Conservation (phyloP, 306 rosid species). For the Neltuma alba region DNA sequence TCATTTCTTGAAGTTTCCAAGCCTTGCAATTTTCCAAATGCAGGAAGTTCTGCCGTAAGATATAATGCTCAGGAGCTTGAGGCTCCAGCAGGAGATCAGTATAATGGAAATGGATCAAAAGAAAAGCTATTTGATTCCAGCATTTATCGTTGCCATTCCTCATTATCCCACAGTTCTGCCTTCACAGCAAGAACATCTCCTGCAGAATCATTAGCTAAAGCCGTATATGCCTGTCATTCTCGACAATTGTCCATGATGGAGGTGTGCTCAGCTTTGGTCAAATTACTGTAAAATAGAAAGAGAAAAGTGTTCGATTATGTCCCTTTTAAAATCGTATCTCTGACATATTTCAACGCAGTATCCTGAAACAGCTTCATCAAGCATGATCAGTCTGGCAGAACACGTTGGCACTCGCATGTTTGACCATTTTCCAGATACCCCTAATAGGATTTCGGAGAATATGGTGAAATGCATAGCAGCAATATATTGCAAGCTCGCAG, state of each 20-base stretch:
- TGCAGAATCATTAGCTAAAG: slow-evolving; percentile 51
- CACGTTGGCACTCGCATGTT: slow-evolving; percentile 76
- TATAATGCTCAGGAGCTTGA: slow-evolving; percentile 44
- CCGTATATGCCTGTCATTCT: slow-evolving; percentile 72
- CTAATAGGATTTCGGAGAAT: slow-evolving; percentile 84
- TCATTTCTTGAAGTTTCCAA: slow-evolving; percentile 41
- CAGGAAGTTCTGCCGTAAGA: slow-evolving; percentile 53
- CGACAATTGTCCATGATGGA: slow-evolving; percentile 86
- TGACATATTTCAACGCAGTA: slow-evolving; percentile 49
- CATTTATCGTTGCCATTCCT: slow-evolving; percentile 76
- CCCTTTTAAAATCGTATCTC: not conserved
- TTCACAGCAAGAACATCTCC: slow-evolving; percentile 54
- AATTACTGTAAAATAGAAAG: not conserved
- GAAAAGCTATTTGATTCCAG: slow-evolving; percentile 59
- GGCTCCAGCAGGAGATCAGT: slow-evolving; percentile 40
- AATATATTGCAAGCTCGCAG: slow-evolving; percentile 84
- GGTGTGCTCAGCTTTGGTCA: slow-evolving; percentile 48
- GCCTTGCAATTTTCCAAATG: slow-evolving; percentile 39
- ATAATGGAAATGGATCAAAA: slow-evolving; percentile 44
- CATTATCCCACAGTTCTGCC: slow-evolving; percentile 64
- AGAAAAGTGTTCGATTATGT: not conserved
- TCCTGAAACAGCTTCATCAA: slow-evolving; percentile 65
- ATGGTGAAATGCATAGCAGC: slow-evolving; percentile 89
- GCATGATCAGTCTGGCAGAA: slow-evolving; percentile 78
- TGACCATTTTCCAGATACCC: slow-evolving; percentile 76